phyloP scores from a whole-genome alignment of 805 yeast genomes.

The Teunomyces gatunensis region DNA sequence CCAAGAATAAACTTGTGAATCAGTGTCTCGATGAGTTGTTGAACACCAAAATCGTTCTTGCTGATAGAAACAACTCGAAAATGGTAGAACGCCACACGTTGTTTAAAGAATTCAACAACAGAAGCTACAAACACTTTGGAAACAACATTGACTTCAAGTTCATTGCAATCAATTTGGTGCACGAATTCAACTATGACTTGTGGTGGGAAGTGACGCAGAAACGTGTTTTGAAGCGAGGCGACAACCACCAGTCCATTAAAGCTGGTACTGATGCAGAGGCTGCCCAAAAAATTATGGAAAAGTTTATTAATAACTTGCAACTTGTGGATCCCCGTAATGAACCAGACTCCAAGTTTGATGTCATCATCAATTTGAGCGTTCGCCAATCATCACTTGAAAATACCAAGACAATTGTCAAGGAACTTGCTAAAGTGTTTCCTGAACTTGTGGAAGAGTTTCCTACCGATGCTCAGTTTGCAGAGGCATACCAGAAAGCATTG shows the following conservation, averaged over 20 bases:
- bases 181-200: slow-evolving; percentile 21
- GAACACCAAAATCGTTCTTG: slow-evolving; percentile 51
- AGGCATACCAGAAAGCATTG: slow-evolving; percentile 54
- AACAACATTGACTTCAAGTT: slow-evolving; percentile 43
- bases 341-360: slow-evolving; percentile 72
- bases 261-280: slow-evolving; percentile 45
- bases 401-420: slow-evolving; percentile 7
- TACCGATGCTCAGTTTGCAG: slow-evolving; percentile 35
- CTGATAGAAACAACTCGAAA: slow-evolving; percentile 84
- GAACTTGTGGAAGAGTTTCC: slow-evolving; percentile 25
- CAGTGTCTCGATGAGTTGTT: slow-evolving; percentile 35
- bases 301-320: slow-evolving; percentile 71
- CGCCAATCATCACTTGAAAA: slow-evolving; percentile 17
- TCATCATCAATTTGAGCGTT: slow-evolving; percentile 56
- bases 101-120: slow-evolving; percentile 47
- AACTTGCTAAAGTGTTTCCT: slow-evolving; percentile 41
- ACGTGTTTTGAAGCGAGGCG: slow-evolving; percentile 71
- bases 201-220: slow-evolving; percentile 53
- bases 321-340: slow-evolving; percentile 41
- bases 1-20: slow-evolving; percentile 49
- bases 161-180: slow-evolving; percentile 68
- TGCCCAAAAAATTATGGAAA: slow-evolving; percentile 64
- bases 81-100: slow-evolving; percentile 74
- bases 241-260: slow-evolving; percentile 83
- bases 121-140: slow-evolving; percentile 44